phyloP scores from a whole-genome alignment of 306 rosid genomes.

The Acmispon strigosus region DNA sequence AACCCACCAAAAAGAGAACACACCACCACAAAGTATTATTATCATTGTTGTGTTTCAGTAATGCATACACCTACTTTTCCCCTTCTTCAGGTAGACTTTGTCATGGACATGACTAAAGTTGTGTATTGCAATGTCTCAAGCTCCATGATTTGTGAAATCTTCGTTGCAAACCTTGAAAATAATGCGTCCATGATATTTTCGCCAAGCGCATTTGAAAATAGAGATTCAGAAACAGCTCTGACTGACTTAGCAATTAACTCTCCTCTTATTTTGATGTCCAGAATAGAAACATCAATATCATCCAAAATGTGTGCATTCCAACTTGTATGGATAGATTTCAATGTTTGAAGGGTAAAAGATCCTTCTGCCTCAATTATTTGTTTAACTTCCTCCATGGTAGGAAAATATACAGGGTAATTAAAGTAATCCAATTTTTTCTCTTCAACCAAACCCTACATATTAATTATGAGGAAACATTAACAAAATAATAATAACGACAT shows the following conservation, averaged over 20 bases:
- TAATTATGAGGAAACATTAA: no score
- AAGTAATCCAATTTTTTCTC: constrained; percentile 24
- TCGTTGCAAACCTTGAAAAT: background rate
- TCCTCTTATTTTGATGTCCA: background rate
- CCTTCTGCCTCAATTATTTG: constrained; percentile 33
- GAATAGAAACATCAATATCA: background rate
- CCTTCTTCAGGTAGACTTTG: no score
- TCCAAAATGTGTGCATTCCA: constrained; percentile 20
- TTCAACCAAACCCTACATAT: constrained; percentile 30
- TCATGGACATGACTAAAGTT: background rate
- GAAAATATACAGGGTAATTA: constrained; percentile 24
- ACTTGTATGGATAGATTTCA: background rate
- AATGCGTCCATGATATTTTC: constrained; percentile 12
- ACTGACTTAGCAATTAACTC: background rate
- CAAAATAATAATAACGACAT: no score
- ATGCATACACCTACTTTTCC: no score
- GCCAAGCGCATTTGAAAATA: constrained; percentile 3
- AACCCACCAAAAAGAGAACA: no score
- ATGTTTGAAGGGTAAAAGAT: constrained; percentile 17
- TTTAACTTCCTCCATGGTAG: constrained; percentile 26
- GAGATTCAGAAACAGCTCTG: background rate
- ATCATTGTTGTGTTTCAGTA: no score
- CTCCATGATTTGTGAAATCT: background rate
- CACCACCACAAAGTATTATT: no score
- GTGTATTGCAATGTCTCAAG: background rate